Percentiles rank a stretch among this genome's conserved stretches.
Evolutionary conservation across 2,329 filamentous ascomycete genomes (phyloP).

Genomic region (Cytospora piceae): DNA sequence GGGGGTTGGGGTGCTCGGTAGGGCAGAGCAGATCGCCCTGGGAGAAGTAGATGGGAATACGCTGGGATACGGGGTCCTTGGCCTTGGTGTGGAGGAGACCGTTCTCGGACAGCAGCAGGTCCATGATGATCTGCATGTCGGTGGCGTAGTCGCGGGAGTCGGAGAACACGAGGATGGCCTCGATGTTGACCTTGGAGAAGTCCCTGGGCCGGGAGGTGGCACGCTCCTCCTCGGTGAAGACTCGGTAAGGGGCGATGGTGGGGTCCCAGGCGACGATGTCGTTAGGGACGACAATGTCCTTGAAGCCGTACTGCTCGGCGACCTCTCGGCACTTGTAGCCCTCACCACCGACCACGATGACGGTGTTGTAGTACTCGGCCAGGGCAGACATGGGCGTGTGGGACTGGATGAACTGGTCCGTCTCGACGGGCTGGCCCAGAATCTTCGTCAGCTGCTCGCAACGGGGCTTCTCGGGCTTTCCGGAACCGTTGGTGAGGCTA

Average conservation of each 20-base stretch:
- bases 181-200: conserved; percentile 72
- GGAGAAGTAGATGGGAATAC: conserved; percentile 73
- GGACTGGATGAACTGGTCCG: conserved; percentile 77
- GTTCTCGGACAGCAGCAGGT: conserved; percentile 70
- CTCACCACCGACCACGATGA: conserved; percentile 76
- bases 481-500: conserved; percentile 72
- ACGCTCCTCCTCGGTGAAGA: conserved; percentile 70
- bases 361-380: conserved; percentile 76
- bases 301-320: conserved; percentile 74
- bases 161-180: conserved; percentile 76
- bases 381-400: conserved; percentile 79
- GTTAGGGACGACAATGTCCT: conserved; percentile 73
- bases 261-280: conserved; percentile 73
- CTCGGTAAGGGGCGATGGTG: conserved; percentile 69
- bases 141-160: conserved; percentile 75
- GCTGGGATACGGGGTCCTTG: conserved; percentile 65
- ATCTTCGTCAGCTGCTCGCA: conserved; percentile 70
- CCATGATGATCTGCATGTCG: conserved; percentile 77
- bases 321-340: conserved; percentile 75
- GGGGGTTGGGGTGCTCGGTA: conserved; percentile 65
- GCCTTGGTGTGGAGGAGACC: conserved; percentile 67
- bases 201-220: conserved; percentile 70
- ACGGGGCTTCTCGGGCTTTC: conserved; percentile 69
- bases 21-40: conserved; percentile 59
- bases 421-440: conserved; percentile 65